These are phyloP conservation scores for Hibiscus syriacus DNA, from an alignment of 345 rosid species.

Conservation along the genomic window DNA sequence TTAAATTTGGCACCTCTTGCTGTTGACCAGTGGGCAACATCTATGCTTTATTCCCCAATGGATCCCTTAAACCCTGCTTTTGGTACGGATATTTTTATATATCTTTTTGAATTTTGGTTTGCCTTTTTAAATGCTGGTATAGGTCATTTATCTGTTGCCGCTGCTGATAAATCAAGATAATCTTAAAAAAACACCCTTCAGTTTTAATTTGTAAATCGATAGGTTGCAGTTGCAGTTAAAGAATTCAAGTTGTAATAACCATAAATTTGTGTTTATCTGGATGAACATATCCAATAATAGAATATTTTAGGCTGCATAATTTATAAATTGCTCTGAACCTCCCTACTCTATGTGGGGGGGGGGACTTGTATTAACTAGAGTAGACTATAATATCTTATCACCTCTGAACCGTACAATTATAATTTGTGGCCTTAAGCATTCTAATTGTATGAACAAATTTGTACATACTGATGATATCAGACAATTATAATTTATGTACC, in stretches of 20 bases:
- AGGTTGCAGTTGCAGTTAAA: background rate
- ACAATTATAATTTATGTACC: background rate
- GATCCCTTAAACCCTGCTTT: background rate
- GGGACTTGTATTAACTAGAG: background rate
- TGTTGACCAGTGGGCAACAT: constrained; percentile 4
- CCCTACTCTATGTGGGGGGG: background rate
- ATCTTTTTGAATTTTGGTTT: background rate
- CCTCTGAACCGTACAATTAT: background rate
- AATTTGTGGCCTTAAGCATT: background rate
- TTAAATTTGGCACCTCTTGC: constrained; percentile 10
- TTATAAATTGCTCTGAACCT: background rate
- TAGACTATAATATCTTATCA: background rate
- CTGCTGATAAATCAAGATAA: background rate
- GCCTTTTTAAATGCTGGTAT: background rate
- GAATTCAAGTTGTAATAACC: background rate
- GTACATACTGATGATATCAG: background rate
- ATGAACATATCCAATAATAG: background rate
- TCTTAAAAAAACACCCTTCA: background rate
- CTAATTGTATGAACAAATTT: background rate
- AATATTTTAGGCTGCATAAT: background rate
- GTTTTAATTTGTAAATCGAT: background rate
- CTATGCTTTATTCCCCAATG: background rate
- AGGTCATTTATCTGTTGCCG: no score
- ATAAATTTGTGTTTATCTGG: background rate
- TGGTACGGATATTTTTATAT: background rate